Evolutionary conservation across 1,284 basidiomycete genomes (phyloP).

Genomic region (Marasmius oreades): DNA sequence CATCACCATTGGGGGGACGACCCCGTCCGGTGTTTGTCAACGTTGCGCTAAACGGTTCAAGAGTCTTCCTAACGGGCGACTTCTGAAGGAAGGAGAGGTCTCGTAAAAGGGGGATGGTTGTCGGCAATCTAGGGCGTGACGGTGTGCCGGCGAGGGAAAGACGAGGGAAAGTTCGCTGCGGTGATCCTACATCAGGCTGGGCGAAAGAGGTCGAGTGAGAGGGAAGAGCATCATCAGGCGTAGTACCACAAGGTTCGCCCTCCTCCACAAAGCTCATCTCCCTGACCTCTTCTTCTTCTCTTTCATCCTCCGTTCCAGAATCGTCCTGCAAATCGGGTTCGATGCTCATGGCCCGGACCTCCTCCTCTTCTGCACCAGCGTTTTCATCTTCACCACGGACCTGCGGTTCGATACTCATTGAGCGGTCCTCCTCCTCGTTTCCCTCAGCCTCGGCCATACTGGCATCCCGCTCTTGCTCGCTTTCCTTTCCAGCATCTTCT

Average conservation of each 20-base stretch:
- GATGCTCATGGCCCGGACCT: slow-evolving; percentile 16
- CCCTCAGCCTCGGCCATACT: slow-evolving; percentile 16
- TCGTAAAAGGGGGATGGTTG: not conserved
- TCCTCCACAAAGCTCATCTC: slow-evolving; percentile 26
- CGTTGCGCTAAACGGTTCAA: not conserved
- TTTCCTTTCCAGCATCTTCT: not conserved
- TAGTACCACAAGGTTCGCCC: not conserved
- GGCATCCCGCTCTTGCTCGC: not conserved
- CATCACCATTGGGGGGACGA: no score
- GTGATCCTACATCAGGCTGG: not conserved
- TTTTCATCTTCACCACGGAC: not conserved
- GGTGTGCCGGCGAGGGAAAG: no score
- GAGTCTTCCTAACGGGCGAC: not conserved
- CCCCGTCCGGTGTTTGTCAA: not conserved
- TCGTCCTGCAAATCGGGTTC: slow-evolving; percentile 12
- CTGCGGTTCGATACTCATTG: not conserved
- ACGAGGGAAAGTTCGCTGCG: not conserved
- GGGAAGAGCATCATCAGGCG: not conserved
- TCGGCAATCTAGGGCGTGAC: not conserved
- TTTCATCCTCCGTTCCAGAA: slow-evolving; percentile 22
- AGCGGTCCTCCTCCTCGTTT: slow-evolving; percentile 8
- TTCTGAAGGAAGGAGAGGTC: not conserved
- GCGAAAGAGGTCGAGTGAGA: not conserved
- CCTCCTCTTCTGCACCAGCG: slow-evolving; percentile 9
- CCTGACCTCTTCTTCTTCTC: slow-evolving; percentile 33